Evolutionary conservation across 2,329 filamentous ascomycete species (phyloP), one percentile per base, ranked within the genome.

Genomic region (Onygenales sp.): DNA sequence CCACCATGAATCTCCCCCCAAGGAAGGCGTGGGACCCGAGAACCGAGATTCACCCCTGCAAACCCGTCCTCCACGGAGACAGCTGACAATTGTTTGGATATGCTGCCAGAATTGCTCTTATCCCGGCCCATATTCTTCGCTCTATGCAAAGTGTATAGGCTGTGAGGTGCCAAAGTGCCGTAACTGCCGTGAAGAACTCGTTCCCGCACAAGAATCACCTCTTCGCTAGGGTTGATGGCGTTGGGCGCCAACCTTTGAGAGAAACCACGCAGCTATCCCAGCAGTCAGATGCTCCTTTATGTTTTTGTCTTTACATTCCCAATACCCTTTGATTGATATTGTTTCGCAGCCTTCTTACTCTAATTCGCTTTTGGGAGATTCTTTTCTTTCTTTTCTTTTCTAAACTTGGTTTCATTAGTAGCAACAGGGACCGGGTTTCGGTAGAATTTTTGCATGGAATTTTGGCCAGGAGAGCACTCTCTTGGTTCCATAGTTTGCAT

Each of bases 91-190:
- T 36, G 17, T 53, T 5, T 57, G 55, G 53, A 34, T n/a, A 37
- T 59, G 55, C 42, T 57, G 52, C 49, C 53, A 52, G 21, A 52
- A 52, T n/a, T 57, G 48, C 17, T 43, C 14, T 8, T 11, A 10
- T 10, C 21, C 51, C 6, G 57, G 57, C 6, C 53, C 55, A 33
- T 48, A 57, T 37, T 56, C 54, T 5, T 56, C 53, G 10, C 31
- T 54, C 6, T 40, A 53, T 40, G 13, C 42, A 3, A 49, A 52
- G 10, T 57, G 53, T 32, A 36, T 53, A 8, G 53, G 45, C 31
- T 58, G 55, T 39, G 44, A 53, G 17, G 40, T 51, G 10, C 13
- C 31, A 21, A 53, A 44, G 34, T 57, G 57, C 44, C 10, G 14
- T 31, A 34, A 46, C 11, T 58, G 52, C 34, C 36, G 2, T 14